phyloP scores from a whole-genome alignment of 2,329 filamentous ascomycete species.

The Hymenoscyphus fructigenus region DNA sequence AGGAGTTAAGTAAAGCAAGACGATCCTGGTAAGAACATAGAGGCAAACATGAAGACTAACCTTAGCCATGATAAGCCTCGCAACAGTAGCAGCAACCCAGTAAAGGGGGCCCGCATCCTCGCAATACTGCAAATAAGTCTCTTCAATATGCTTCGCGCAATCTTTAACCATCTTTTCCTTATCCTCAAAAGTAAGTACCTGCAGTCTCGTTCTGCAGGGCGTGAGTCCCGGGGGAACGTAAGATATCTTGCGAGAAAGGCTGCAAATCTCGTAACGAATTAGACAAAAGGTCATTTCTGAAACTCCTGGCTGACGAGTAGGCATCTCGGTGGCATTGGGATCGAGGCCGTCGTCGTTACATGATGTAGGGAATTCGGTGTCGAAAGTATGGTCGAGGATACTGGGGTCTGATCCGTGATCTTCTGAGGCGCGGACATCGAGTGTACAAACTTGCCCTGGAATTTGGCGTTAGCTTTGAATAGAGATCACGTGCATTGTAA shows the following conservation, averaged over 20 bases:
- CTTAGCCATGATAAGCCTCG: conserved; percentile 41
- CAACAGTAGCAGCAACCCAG: conserved; percentile 49
- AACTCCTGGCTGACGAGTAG: conserved; percentile 31
- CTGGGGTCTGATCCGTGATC: conserved; percentile 63
- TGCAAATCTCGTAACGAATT: conserved; percentile 38
- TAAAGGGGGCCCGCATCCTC: conserved; percentile 46
- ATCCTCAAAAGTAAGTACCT: conserved; percentile 29
- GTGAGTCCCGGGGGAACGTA: conserved; percentile 28
- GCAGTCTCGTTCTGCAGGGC: conserved; percentile 12
- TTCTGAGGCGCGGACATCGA: conserved; percentile 61
- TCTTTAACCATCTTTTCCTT: conserved; percentile 35
- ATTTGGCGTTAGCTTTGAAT: neutral
- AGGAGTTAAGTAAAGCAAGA: too few species aligned
- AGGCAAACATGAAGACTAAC: neutral
- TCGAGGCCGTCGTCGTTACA: conserved; percentile 49
- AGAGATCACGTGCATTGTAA: neutral
- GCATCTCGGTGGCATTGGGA: conserved; percentile 34
- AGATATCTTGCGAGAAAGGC: conserved; percentile 26
- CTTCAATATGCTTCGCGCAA: conserved; percentile 33
- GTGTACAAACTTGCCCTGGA: conserved; percentile 51
- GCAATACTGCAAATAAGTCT: conserved; percentile 37
- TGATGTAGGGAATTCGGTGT: conserved; percentile 53
- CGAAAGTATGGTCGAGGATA: conserved; percentile 57
- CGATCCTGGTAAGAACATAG: too few species aligned
- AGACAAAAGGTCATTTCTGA: conserved; percentile 42